Evolutionary conservation across 352 stramenopile species (phyloP).

Genomic region (Globisporangium alternatum): DNA sequence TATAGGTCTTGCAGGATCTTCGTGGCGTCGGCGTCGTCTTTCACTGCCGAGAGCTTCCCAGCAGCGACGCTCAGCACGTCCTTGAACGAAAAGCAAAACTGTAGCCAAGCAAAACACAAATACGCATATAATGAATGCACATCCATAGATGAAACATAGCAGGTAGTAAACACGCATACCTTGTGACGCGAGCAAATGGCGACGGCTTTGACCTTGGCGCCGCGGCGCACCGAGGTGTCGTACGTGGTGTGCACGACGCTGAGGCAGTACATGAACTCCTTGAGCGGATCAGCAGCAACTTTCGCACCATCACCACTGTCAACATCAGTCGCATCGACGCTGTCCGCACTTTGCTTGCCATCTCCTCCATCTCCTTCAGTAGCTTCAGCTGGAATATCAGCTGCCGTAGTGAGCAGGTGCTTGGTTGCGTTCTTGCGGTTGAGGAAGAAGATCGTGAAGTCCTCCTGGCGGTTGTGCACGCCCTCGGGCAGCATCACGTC

Average conservation of each 20-base stretch:
- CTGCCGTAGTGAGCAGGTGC: neutral
- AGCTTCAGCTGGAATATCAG: neutral
- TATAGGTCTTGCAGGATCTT: conserved; percentile 59
- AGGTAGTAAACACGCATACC: conserved; percentile 16
- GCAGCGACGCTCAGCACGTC: conserved; percentile 74
- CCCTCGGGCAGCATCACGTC: conserved; percentile 87
- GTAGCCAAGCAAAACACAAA: conserved; percentile 19
- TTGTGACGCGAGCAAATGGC: conserved; percentile 81
- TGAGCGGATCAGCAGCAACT: conserved; percentile 36
- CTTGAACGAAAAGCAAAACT: conserved; percentile 75
- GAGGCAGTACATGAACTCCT: conserved; percentile 86
- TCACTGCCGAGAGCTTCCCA: conserved; percentile 52
- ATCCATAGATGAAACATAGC: neutral
- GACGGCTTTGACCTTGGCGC: conserved; percentile 80
- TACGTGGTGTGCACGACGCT: conserved; percentile 84
- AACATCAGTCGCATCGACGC: neutral
- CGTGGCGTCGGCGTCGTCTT: conserved; percentile 38
- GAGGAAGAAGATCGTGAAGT: conserved; percentile 89
- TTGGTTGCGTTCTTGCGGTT: conserved; percentile 48
- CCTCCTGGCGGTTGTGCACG: conserved; percentile 84
- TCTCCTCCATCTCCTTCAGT: neutral
- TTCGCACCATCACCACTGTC: conserved; percentile 6
- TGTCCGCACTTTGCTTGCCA: neutral
- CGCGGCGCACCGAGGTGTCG: conserved; percentile 64
- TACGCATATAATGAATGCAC: neutral